These are phyloP conservation scores for Spencermartinsiella ligniputridi DNA, from an alignment of 1,139 yeast genomes.

Conservation along the genomic window DNA sequence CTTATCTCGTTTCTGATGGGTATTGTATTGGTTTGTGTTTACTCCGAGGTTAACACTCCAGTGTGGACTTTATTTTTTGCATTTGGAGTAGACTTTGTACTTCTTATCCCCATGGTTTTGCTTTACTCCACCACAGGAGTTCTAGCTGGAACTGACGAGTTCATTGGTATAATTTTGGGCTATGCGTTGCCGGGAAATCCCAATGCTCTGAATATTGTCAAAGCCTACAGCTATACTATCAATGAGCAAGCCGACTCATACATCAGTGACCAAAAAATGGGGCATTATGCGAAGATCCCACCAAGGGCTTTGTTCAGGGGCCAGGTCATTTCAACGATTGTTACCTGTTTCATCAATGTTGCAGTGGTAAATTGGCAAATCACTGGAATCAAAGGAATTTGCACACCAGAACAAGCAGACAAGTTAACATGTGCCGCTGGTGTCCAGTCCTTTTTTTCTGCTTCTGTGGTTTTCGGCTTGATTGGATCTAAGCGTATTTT, in stretches of 20 bases:
- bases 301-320: constrained; percentile 58
- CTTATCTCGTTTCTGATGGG: too few species aligned
- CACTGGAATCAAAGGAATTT: constrained; percentile 43
- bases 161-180: constrained; percentile 53
- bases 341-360: constrained; percentile 41
- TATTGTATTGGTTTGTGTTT: too few species aligned
- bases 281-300: constrained; percentile 56
- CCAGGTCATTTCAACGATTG: constrained; percentile 44
- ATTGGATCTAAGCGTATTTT: constrained; percentile 61
- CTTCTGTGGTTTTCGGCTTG: constrained; percentile 54
- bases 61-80: too few species aligned
- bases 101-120: too few species aligned
- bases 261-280: constrained; percentile 52
- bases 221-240: constrained; percentile 54
- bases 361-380: constrained; percentile 54
- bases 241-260: constrained; percentile 57
- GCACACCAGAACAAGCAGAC: constrained; percentile 39
- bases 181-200: constrained; percentile 61
- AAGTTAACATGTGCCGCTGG: constrained; percentile 36
- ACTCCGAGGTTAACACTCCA: too few species aligned
- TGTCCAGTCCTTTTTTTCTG: constrained; percentile 43
- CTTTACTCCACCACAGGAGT: too few species aligned
- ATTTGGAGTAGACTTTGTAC: too few species aligned
- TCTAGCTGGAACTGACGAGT: too few species aligned
- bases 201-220: constrained; percentile 50